Percentiles rank a stretch among this genome's conserved stretches.
phyloP scores from a whole-genome alignment of 345 rosid genomes.

The Eutrema yunnanense region DNA sequence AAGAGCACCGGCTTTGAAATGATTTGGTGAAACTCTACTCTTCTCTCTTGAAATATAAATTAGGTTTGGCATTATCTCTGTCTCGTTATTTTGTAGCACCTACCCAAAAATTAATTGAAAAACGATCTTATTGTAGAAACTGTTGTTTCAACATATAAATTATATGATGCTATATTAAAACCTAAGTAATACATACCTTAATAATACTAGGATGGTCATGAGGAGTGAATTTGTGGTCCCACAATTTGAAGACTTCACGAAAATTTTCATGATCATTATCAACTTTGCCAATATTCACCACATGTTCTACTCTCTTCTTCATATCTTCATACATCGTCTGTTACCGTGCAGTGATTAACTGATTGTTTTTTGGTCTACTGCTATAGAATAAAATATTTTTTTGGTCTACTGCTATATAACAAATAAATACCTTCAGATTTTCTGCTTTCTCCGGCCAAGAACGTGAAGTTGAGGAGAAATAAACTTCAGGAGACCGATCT shows the following conservation, averaged over 20 bases:
- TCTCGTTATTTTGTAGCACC: constrained; percentile 42
- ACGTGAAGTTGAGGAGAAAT: constrained; percentile 35
- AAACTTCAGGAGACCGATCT: constrained; percentile 53
- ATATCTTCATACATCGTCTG: constrained; percentile 55
- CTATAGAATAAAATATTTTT: background rate
- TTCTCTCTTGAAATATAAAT: constrained; percentile 67
- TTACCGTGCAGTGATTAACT: background rate
- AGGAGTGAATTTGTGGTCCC: constrained; percentile 41
- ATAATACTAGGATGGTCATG: constrained; percentile 61
- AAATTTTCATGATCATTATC: background rate
- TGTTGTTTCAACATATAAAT: background rate
- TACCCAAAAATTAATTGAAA: constrained; percentile 2
- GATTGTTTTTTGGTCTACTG: background rate
- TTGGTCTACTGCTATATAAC: background rate
- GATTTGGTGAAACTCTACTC: constrained; percentile 39
- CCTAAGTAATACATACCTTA: constrained; percentile 33
- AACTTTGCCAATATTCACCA: constrained; percentile 41
- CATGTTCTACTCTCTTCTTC: constrained; percentile 47
- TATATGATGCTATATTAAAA: background rate
- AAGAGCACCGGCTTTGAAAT: constrained; percentile 86
- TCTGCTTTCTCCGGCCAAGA: constrained; percentile 23
- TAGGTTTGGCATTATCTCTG: constrained; percentile 52
- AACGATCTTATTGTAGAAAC: background rate
- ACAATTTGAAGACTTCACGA: constrained; percentile 30
- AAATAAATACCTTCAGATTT: constrained; percentile 44